Evolutionary conservation across 768 basidiomycete genomes (phyloP), one percentile per base, ranked within the genome.

Genomic region (Coprinopsis sp.): DNA sequence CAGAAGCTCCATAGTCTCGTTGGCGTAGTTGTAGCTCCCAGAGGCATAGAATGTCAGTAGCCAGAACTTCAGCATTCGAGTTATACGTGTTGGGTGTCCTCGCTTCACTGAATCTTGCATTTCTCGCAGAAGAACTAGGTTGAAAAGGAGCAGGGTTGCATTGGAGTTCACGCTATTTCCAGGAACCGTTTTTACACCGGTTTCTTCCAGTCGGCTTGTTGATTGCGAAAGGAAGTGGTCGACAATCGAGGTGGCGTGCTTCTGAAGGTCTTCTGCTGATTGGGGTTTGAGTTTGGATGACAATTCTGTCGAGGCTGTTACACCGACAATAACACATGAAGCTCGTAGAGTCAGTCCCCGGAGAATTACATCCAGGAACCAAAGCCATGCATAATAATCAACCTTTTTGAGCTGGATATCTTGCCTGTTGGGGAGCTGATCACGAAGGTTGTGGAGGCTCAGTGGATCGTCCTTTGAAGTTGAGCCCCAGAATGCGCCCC

Each of bases 21-120:
- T 58, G 2, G 59, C 46, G 34, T 60, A 60, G 33, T 60, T 60
- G 44, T 55, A 56, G 36, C 59, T 50, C 8, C 53, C 55, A 34
- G 37, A 49, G 2, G 52, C 52, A 47, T 54, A 50, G 24, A 47
- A 59, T 49, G 57, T 59, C 2, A 55, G 58, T 1, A 51, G 16
- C 49, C 51, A 59, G n/a, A 27, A 51, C 43, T 59, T 59, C 21
- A 59, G 36, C 47, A 57, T 53, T 6, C 49, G 46, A 5, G 18
- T 25, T 38, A 59, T 48, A 1, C 50, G 45, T 16, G 44, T 30
- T 3, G 55, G 53, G 45, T 59, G 55, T 0, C 58, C 58, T 47
- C 51, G 44, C 33, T 58, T 58, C 25, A 56, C 50, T 19, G 57
- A 40, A 46, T 37, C 22, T 16, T 47, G 49, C 52, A 56, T 60